A percentile compares a stretch with the other conserved stretches of the same genome.
phyloP scores from a whole-genome alignment of 148 eudicot genomes.

The Agrostemma githago region DNA sequence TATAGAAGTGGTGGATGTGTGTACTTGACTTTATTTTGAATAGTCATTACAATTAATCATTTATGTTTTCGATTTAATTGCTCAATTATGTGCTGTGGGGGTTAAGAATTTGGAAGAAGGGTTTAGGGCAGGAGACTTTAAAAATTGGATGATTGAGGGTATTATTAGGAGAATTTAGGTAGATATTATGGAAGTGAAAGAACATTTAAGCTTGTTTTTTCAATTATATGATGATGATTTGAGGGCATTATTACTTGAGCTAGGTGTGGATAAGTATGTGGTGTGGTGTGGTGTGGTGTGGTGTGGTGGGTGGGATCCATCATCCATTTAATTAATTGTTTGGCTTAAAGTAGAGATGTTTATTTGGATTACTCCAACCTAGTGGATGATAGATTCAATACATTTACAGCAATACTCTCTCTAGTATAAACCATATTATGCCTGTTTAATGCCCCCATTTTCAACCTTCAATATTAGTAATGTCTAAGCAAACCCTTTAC shows the following conservation, averaged over 20 bases:
- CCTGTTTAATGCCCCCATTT: background rate
- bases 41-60: background rate
- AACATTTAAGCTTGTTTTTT: slow-evolving; percentile 9
- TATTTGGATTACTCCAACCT: slow-evolving; percentile 23
- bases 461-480: background rate
- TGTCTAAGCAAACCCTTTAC: background rate
- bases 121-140: background rate
- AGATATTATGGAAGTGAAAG: slow-evolving; percentile 13
- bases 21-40: background rate
- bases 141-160: background rate
- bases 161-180: slow-evolving; percentile 10
- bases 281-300: slow-evolving; percentile 19
- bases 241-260: slow-evolving; percentile 20
- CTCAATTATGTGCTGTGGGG: background rate
- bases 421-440: background rate
- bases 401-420: slow-evolving; percentile 14
- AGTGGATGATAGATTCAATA: slow-evolving; percentile 18
- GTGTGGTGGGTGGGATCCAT: slow-evolving; percentile 28
- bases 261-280: slow-evolving; percentile 20
- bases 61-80: background rate
- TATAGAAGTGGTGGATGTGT: background rate
- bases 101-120: slow-evolving; percentile 12
- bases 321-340: slow-evolving; percentile 18
- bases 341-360: slow-evolving; percentile 20
- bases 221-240: background rate